Evolutionary conservation across 345 rosid species (phyloP), one percentile per base, ranked within the genome.

Genomic region (Bruguiera parviflora): DNA sequence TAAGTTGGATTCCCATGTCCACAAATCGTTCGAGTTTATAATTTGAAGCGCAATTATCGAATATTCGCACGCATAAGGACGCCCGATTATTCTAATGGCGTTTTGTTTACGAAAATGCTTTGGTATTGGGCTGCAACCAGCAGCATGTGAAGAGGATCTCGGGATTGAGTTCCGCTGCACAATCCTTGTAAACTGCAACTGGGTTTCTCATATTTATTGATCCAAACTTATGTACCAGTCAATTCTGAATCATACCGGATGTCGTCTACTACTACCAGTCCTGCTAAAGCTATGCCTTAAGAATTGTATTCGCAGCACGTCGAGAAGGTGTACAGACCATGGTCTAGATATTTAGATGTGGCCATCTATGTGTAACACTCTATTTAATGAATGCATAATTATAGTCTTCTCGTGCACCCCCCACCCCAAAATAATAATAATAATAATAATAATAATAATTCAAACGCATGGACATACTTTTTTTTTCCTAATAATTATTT

Each of bases 1-100:
- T 80, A 77, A 76, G 24, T 72, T 65, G 69, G 84, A 78, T 79
- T 78, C 67, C 67, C 64, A 66, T 68, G 78, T 66, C 70, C 67
- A 75, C 76, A 69, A 58, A 72, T 70, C 53, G 65, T 72, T 33
- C 55, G 61, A 58, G 68, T 43, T 71, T 51, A 69, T 70, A 65
- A 49, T 22, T 53, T 46, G 39, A 6, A 77, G 79, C 78, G 33
- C 84, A 66, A 69, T 55, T 80, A 78, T 62, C 87, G 86, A 84
- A 83, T 87, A 87, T 87, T 87, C 91, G 87, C 88, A 81, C 88
- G 87, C 84, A 83, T 67, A 65, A 63, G 82, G 64, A 71, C 70
- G 15, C 47, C 21, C 66, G 60, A 81, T 78, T 71, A 72, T 68
- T 37, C 13, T 25, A 60, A 63, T 62, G 43, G 53, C 19, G 49